Percentiles rank a stretch among this genome's conserved stretches.
phyloP scores from a whole-genome alignment of 148 eudicot species.

The Bassia scoparia region DNA sequence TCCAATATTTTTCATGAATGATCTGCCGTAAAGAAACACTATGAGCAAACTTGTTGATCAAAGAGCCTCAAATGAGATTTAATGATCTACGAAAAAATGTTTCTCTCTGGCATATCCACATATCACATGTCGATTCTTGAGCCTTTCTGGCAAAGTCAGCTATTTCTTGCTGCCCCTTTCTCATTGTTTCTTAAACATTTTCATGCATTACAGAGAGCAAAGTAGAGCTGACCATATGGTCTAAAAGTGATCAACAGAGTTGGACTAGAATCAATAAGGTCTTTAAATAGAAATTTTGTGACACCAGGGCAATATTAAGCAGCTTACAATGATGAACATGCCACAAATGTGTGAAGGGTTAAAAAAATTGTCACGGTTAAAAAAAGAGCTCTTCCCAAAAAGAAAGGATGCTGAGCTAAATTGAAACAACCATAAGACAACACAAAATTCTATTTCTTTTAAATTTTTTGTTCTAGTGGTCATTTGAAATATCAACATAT shows the following conservation, averaged over 20 bases:
- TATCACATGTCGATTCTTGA: neutral
- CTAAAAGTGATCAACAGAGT: no score
- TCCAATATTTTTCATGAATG: slow-evolving; percentile 67
- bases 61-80: neutral
- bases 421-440: neutral
- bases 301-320: neutral
- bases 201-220: neutral
- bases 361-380: no score
- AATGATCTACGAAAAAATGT: neutral
- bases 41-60: neutral
- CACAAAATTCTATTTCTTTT: neutral
- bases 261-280: neutral
- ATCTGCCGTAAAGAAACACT: slow-evolving; percentile 36
- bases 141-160: neutral
- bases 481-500: neutral
- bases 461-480: neutral
- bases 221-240: neutral
- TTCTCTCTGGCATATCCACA: neutral
- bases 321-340: neutral
- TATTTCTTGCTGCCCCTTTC: neutral
- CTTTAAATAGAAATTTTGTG: no score
- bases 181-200: neutral
- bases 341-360: no score
- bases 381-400: no score
- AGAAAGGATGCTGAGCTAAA: no score